Evolutionary conservation across 2,329 filamentous ascomycete species (phyloP).

Genomic region (Massarina eburnea): DNA sequence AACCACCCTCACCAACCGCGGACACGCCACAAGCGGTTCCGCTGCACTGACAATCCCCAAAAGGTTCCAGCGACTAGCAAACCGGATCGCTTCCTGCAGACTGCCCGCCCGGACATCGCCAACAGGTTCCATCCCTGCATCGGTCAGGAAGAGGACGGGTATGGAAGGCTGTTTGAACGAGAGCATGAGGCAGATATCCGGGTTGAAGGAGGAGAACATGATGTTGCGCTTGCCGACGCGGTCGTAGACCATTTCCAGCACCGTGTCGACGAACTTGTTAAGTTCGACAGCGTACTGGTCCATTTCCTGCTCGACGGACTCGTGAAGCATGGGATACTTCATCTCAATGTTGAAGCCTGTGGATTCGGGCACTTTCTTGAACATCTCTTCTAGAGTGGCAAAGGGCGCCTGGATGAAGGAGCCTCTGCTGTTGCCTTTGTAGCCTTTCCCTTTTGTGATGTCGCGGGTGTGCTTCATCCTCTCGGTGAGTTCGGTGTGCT

Average conservation of each 20-base stretch:
- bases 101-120: slow-evolving; percentile 89
- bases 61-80: slow-evolving; percentile 92
- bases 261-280: slow-evolving; percentile 94
- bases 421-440: slow-evolving; percentile 91
- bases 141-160: slow-evolving; percentile 90
- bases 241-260: slow-evolving; percentile 88
- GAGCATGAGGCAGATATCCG: slow-evolving; percentile 89
- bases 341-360: slow-evolving; percentile 99
- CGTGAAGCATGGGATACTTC: slow-evolving; percentile 98
- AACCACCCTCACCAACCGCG: slow-evolving; percentile 84
- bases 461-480: slow-evolving; percentile 97
- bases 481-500: slow-evolving; percentile 64
- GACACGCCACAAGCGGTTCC: slow-evolving; percentile 84
- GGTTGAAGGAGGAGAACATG: slow-evolving; percentile 97
- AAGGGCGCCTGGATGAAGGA: slow-evolving; percentile 96
- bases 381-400: slow-evolving; percentile 91
- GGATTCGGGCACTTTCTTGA: slow-evolving; percentile 75
- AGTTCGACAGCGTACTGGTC: slow-evolving; percentile 94
- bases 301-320: slow-evolving; percentile 94
- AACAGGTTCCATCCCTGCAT: slow-evolving; percentile 78
- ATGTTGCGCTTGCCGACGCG: slow-evolving; percentile 80
- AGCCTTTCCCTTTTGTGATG: slow-evolving; percentile 83
- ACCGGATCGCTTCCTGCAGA: slow-evolving; percentile 92
- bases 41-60: slow-evolving; percentile 89
- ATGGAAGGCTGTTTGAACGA: slow-evolving; percentile 98